Base-by-base conservation (phyloP, 2,329 filamentous ascomycete genomes). In the Claviceps africana region DNA sequence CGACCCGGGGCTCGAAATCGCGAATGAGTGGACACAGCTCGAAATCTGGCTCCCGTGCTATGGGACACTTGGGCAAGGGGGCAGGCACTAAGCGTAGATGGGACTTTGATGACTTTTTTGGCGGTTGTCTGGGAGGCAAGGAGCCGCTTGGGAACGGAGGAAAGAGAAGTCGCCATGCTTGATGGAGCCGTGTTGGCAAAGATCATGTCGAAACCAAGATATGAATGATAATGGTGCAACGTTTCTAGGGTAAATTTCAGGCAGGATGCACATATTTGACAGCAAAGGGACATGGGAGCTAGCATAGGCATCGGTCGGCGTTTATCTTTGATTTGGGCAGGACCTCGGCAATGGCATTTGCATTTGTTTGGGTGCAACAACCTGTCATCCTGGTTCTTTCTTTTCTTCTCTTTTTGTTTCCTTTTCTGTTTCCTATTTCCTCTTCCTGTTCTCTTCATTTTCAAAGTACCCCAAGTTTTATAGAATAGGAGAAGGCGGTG, bases 31-130 rank as follows among this genome's bases (percentile, higher is more conserved):
- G 55, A 40, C 56, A 55, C 45, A 46, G 58, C 17, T 58, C 54
- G 37, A 62, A 64, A 52, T 39, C 60, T 37, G 56, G 57, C 35
- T 55, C 63, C 22, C 58, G 64, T 33, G 56, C 64, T 50, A 60
- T 60, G 19, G 60, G 65, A 56, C 72, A 76, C 47, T 68, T 86
- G 9, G 81, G 81, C 4, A 76, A 76, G 54, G 81, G 79, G 7
- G 79, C 83, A 9, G 86, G 86, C 1, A 76, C 81, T 58, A 91
- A 91, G 66, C 77, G 86, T 43, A 79, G 85, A 60, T 76, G 87
- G 58, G 84, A 86, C 59, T 77, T 86, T 60, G 79, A 81, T 25
- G 86, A 90, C 61, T 82, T 88, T 51, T 89, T 89, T 62, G 85
- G 88, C 8, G 79, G 80, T 51, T 81, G 79, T 56, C 65, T 85